Evolutionary conservation across 306 rosid species (phyloP), one percentile per base, ranked within the genome.

Genomic region (Phaseolus lunatus): DNA sequence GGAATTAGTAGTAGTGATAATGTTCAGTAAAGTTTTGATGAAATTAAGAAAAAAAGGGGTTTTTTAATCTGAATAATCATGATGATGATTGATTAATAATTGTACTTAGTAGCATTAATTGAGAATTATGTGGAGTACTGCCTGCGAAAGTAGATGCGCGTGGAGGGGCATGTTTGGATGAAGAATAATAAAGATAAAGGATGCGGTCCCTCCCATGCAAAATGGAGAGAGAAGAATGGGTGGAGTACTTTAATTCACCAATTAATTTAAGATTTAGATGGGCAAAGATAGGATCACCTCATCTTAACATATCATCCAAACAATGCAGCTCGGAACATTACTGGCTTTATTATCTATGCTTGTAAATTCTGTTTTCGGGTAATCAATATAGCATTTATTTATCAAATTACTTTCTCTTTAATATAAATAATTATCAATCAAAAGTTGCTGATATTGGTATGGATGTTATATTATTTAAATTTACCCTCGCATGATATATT

Each of bases 271-370:
- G 76, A 89, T 88, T 88, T 93, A 86, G 86, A 90, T 62, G 84
- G 86, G 50, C 78, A 84, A 81, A 76, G 54, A 67, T 74, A 76
- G 95, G 96, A 93, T 96, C 98, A 89, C 93, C 88, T 84, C 95
- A 83, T 89, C 90, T 83, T 85, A 26, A 73, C 44, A 56, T 73
- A 68, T 67, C 80, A 50, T 20, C 76, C 50, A 67, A 58, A 26
- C 1, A 13, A 13, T 3, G 3, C 14, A 10, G 3, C 7, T 54
- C 1, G 3, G 3, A 57, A 24, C 35, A 57, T 27, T 24, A 57
- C 9, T 6, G 3, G 9, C 26, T 24, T 56, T 58, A 58, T 31
- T 31, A 31, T 5, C 4, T 0, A 6, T 14, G 5, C 11, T 59
- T 59, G 5, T 59, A 5, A 5, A 26, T 14, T 59, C 1, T 15